Conservation (phyloP, 2,329 filamentous ascomycete species). For the Pseudocercospora vitis region DNA sequence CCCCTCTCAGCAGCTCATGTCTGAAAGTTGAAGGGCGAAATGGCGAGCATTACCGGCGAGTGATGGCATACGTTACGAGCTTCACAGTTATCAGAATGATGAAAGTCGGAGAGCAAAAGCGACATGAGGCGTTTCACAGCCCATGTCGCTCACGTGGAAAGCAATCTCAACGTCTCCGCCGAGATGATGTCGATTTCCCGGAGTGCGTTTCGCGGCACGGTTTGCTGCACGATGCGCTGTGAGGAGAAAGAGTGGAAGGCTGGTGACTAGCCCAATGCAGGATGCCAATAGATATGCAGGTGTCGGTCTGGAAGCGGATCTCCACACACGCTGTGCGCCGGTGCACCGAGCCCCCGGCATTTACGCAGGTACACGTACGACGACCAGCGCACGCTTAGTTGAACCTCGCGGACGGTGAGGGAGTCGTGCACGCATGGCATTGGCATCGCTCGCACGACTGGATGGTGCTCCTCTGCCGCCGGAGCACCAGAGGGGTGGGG, state of each 20-base stretch:
- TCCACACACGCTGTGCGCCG: neutral
- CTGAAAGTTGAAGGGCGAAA: no score
- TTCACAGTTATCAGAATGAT: no score
- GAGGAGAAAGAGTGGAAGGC: neutral
- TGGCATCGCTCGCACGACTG: neutral
- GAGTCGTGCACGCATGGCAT: neutral
- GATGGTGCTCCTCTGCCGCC: neutral
- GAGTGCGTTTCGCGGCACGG: no score
- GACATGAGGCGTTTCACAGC: no score
- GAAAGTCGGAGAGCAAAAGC: no score
- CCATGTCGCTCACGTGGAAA: no score
- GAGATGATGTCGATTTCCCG: no score
- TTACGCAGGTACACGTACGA: constrained; percentile 7
- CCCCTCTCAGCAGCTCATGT: no score
- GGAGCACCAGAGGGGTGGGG: no score
- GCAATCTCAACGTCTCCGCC: no score
- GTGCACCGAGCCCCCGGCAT: neutral
- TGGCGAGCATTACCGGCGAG: no score
- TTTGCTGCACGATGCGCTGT: neutral
- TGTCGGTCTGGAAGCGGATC: neutral
- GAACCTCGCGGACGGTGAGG: neutral
- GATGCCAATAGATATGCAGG: constrained; percentile 2
- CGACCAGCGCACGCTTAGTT: neutral
- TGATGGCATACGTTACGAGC: no score
- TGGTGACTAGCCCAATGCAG: neutral